phyloP scores from a whole-genome alignment of 352 stramenopile genomes.

The Halophytophthora polymorphica region DNA sequence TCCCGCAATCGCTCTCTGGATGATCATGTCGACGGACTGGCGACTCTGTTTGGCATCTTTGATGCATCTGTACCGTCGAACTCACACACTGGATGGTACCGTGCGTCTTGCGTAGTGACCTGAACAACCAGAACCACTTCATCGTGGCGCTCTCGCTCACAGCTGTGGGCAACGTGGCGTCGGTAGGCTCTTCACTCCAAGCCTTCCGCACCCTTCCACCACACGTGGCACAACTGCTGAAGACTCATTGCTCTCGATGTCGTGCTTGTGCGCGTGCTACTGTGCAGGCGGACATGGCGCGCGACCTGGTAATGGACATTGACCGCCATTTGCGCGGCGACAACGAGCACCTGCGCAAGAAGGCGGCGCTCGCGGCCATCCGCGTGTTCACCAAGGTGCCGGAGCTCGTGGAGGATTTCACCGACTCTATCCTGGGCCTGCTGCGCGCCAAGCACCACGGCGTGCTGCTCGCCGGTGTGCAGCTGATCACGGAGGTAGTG shows the following conservation, averaged over 20 bases:
- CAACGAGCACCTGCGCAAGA: slow-evolving; percentile 98
- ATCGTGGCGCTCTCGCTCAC: slow-evolving; percentile 96
- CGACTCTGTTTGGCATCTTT: too few relatives aligned
- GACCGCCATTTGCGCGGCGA: slow-evolving; percentile 91
- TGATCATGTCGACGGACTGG: background rate
- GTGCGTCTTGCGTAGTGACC: slow-evolving; percentile 59
- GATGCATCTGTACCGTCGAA: too few relatives aligned
- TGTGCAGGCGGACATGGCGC: slow-evolving; percentile 93
- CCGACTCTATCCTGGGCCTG: slow-evolving; percentile 93
- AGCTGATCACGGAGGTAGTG: slow-evolving; percentile 96
- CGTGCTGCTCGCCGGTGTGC: slow-evolving; percentile 95
- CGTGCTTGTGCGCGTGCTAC: background rate
- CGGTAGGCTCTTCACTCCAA: slow-evolving; percentile 32
- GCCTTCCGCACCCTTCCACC: background rate
- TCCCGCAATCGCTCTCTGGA: background rate
- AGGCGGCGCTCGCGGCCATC: slow-evolving; percentile 94
- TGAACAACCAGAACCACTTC: slow-evolving; percentile 94
- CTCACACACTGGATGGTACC: background rate
- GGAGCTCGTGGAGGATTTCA: slow-evolving; percentile 98
- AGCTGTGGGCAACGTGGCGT: slow-evolving; percentile 98
- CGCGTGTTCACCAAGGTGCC: slow-evolving; percentile 94
- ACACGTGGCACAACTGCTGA: background rate
- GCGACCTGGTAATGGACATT: slow-evolving; percentile 98
- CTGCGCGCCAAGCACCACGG: slow-evolving; percentile 96
- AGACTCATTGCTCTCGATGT: too few relatives aligned